Evolutionary conservation across 306 rosid species (phyloP), one percentile per base, ranked within the genome.

Genomic region (Citrullus amarus): DNA sequence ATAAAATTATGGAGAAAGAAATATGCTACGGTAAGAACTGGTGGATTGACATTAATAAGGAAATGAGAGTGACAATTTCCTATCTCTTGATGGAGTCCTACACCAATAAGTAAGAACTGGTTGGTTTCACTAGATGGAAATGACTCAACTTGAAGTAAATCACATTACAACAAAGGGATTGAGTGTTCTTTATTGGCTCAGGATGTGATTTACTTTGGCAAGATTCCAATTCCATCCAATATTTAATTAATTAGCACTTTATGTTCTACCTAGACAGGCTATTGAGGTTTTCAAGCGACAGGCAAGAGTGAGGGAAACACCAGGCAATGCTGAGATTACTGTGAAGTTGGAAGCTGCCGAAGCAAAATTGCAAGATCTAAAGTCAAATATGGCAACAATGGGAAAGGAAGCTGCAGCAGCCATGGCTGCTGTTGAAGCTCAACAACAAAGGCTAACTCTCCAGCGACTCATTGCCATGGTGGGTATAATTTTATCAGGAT

Each of bases 351-450:
- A 95, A 87, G 90, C 95, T 60, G 89, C 96, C 34, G 98, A 94
- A 83, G 76, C 84, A 63, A 95, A 89, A 88, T 83, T 95, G 76
- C 97, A 91, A 57, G 97, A 95, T 80, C 88, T 95, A 55, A 92
- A 92, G 89, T 66, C 92, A 79, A 89, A 89, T 89, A 89, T 89
- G 98, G 87, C 88, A 82, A 91, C 89, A 78, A 80, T 95, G 86
- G 98, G 98, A 77, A 95, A 95, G 93, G 98, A 95, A 86, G 98
- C 98, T 20, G 88, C 92, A 79, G 93, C 98, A 59, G 96, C 98
- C 82, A 89, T 95, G 98, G 88, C 97, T 54, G 98, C 98, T 84
- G 97, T 95, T 68, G 98, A 95, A 88, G 96, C 96, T 58, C 98
- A 92, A 81, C 98, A 95, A 77, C 98, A 95, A 88, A 91, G 98